These are phyloP conservation scores for Candida nemodendra DNA, from an alignment of 805 yeast species.

Conservation along the genomic window DNA sequence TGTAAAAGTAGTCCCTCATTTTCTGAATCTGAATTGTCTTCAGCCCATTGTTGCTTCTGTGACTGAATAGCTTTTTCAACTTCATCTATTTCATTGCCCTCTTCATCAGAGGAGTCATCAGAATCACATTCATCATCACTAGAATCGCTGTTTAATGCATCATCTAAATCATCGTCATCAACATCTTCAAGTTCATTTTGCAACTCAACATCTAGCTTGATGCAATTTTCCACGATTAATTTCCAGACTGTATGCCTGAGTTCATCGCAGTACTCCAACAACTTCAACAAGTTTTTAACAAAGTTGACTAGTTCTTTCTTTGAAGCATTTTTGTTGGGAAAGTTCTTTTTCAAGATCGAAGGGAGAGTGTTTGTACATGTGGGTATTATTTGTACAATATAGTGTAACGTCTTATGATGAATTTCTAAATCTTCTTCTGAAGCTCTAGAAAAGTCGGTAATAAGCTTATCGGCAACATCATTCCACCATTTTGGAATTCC, in stretches of 20 bases:
- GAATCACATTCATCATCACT: slow-evolving; percentile 30
- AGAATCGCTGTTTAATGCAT: slow-evolving; percentile 33
- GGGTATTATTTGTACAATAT: slow-evolving; percentile 73
- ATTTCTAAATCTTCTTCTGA: slow-evolving; percentile 24
- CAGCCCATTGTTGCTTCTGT: slow-evolving; percentile 30
- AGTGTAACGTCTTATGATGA: slow-evolving; percentile 65
- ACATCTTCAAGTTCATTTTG: slow-evolving; percentile 85
- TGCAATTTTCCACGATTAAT: slow-evolving; percentile 70
- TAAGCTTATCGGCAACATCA: slow-evolving; percentile 71
- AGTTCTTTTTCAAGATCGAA: slow-evolving; percentile 52
- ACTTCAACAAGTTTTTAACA: slow-evolving; percentile 57
- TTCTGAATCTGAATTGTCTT: slow-evolving; percentile 32
- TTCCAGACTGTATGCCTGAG: slow-evolving; percentile 77
- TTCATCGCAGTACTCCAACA: slow-evolving; percentile 73
- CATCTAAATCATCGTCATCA: slow-evolving; percentile 69
- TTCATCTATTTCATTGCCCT: slow-evolving; percentile 32
- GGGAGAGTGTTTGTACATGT: slow-evolving; percentile 72
- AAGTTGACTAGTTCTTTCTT: slow-evolving; percentile 57
- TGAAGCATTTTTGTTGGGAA: slow-evolving; percentile 77
- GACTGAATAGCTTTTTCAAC: slow-evolving; percentile 28
- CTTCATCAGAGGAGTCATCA: slow-evolving; percentile 33
- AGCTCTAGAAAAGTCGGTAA: slow-evolving; percentile 51
- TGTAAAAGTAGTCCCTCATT: slow-evolving; percentile 33
- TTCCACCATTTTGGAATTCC: slow-evolving; percentile 88
- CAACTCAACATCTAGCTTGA: slow-evolving; percentile 87